Evolutionary conservation across 2,329 filamentous ascomycete genomes (phyloP).

Genomic region (Fusarium domesticum): DNA sequence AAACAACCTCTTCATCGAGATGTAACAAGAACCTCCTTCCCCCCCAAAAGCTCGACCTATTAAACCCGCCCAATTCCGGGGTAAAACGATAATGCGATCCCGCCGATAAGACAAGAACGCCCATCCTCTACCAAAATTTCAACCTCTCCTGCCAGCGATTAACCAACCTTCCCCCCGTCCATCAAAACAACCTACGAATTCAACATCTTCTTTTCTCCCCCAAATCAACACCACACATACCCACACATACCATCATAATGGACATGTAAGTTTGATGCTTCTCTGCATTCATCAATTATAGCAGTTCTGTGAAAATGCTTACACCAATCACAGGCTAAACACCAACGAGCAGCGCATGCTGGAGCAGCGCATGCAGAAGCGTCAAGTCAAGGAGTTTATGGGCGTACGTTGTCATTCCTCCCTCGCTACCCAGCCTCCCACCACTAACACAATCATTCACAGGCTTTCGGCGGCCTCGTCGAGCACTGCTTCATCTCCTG

Average conservation of each 20-base stretch:
- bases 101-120: conserved; percentile 26
- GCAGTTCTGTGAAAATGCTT: not conserved
- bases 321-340: conserved; percentile 54
- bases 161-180: conserved; percentile 7
- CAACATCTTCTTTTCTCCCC: conserved; percentile 9
- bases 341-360: conserved; percentile 86
- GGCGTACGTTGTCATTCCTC: conserved; percentile 59
- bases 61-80: conserved; percentile 2
- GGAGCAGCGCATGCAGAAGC: conserved; percentile 90
- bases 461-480: conserved; percentile 48
- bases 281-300: no score
- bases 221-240: conserved; percentile 6
- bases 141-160: no score
- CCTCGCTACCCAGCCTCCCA: not conserved
- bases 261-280: conserved; percentile 29
- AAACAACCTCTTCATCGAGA: no score
- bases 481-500: conserved; percentile 95
- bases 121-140: conserved; percentile 30
- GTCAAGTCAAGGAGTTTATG: conserved; percentile 99
- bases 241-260: conserved; percentile 24
- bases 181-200: conserved; percentile 13
- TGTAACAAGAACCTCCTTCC: not conserved
- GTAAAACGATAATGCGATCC: conserved; percentile 34
- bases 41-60: not conserved
- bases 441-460: not conserved